Evolutionary conservation across 2,329 filamentous ascomycete genomes (phyloP), one percentile per base, ranked within the genome.

Genomic region (Neopestalotiopsis sp.): DNA sequence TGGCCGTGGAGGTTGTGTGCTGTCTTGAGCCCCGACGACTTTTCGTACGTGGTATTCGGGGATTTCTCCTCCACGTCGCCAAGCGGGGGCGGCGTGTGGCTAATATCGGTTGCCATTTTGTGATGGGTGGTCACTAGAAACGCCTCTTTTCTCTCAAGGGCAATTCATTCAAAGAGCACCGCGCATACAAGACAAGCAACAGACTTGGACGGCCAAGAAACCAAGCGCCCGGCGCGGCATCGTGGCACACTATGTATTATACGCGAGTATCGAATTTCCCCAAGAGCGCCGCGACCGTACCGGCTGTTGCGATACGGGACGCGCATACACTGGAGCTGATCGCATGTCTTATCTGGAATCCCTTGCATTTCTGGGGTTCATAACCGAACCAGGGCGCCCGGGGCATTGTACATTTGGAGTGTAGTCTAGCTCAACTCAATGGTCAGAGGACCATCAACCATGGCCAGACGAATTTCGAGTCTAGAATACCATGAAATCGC

Each of bases 11-110:
- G 45, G n/a, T 69, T 66, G 49, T 65, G 67, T 28, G 65, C 67
- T 3, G 71, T 69, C 71, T 73, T 73, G 32, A 59, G 32, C 34
- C 67, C 71, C 14, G 28, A 17, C 4, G 28, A 17, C 4, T 13
- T 28, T 24, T n/a, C 59, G 34, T 62, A n/a, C 1, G 30, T 53
- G 13, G 42, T 64, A 20, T 59, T 38, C 17, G 30, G 28, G 61
- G 49, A 40, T 24, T 66, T 59, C 17, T 42, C 65, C 53, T 34
- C 42, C 24, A 28, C 24, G n/a, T 64, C 66, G 13, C 45, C 65
- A 32, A 57, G n/a, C 9, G 63, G 42, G 32, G 59, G 64, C 58
- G 61, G 53, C 49, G 61, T n/a, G 32, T 58, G 65, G 38, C 65
- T 63, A 32, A 69, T 64, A 40, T 67, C 68, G 14, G 68, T 4